A percentile compares a stretch with the other conserved stretches of the same genome.
phyloP scores from a whole-genome alignment of 2,329 filamentous ascomycete species.

The Claviceps digitariae region DNA sequence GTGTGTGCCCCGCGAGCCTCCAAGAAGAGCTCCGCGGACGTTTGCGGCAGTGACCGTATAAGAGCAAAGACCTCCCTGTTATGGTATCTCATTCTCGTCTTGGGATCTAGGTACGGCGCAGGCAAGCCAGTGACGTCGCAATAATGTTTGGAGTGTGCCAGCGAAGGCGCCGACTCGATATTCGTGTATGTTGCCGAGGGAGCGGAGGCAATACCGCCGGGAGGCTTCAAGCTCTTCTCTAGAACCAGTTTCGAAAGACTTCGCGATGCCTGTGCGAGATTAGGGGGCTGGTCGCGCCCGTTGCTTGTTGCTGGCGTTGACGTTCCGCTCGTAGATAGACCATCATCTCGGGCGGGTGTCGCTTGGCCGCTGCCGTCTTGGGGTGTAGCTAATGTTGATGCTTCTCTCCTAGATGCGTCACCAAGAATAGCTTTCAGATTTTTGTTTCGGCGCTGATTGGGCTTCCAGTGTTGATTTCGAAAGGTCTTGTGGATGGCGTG shows the following conservation, averaged over 20 bases:
- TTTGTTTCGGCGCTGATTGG: constrained; percentile 93
- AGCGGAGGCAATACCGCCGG: constrained; percentile 25
- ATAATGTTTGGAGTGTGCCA: constrained; percentile 76
- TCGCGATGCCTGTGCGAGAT: constrained; percentile 79
- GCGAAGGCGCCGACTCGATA: constrained; percentile 83
- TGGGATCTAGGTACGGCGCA: constrained; percentile 88
- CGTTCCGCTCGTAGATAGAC: constrained; percentile 42
- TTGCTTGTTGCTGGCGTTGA: constrained; percentile 38
- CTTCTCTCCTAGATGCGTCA: constrained; percentile 77
- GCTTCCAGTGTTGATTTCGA: constrained; percentile 81
- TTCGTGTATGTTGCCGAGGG: constrained; percentile 85
- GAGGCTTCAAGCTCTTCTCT: constrained; percentile 55
- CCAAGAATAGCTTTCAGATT: constrained; percentile 94
- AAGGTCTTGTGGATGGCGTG: constrained; percentile 77
- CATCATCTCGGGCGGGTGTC: constrained; percentile 44
- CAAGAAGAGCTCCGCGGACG: constrained; percentile 74
- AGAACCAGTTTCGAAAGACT: constrained; percentile 78
- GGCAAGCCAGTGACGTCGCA: constrained; percentile 91
- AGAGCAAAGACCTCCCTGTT: constrained; percentile 83
- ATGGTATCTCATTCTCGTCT: constrained; percentile 85
- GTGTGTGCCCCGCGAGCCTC: constrained; percentile 87
- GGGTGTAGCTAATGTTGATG: constrained; percentile 69
- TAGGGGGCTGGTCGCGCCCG: constrained; percentile 37
- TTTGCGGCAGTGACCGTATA: constrained; percentile 68
- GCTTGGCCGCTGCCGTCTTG: constrained; percentile 64